Conservation (phyloP, 2,329 filamentous ascomycete genomes). For the Helotiales sp. region DNA sequence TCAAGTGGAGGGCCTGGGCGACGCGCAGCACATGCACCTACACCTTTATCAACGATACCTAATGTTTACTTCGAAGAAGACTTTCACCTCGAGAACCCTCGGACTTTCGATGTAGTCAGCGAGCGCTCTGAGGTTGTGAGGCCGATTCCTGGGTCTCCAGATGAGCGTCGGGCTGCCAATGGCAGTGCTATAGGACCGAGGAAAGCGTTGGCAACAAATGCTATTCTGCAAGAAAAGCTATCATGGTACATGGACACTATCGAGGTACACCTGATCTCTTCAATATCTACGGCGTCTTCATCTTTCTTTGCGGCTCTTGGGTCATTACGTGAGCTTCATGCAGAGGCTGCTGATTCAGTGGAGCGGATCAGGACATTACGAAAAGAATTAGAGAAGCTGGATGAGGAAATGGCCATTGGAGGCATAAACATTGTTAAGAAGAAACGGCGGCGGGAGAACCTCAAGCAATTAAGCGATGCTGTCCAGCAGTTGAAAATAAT, state of each 20-base stretch:
- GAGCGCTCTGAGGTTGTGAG: conserved; percentile 92
- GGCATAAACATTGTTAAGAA: conserved; percentile 86
- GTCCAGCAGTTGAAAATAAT: conserved; percentile 81
- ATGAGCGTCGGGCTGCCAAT: conserved; percentile 57
- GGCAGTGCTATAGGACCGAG: conserved; percentile 62
- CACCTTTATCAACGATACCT: conserved; percentile 81
- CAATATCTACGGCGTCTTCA: conserved; percentile 91
- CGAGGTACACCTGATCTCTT: conserved; percentile 93
- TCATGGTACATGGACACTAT: conserved; percentile 99
- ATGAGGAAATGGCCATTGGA: conserved; percentile 82
- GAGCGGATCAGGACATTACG: conserved; percentile 79
- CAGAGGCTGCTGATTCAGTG: conserved; percentile 89
- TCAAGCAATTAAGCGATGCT: conserved; percentile 78
- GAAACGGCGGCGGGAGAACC: conserved; percentile 77
- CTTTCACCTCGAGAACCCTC: conserved; percentile 92
- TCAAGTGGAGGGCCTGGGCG: conserved; percentile 51
- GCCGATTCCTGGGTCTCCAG: conserved; percentile 58
- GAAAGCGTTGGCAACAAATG: conserved; percentile 92
- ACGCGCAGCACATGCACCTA: conserved; percentile 68
- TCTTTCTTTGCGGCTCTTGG: conserved; percentile 96
- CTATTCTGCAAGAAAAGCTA: conserved; percentile 94
- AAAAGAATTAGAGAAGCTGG: conserved; percentile 75
- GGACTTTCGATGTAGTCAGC: conserved; percentile 95
- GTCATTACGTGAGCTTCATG: conserved; percentile 85
- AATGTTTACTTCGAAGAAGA: conserved; percentile 92